These are phyloP conservation scores for Pyracantha coccinea DNA, from an alignment of 331 rosid species.

Conservation along the genomic window DNA sequence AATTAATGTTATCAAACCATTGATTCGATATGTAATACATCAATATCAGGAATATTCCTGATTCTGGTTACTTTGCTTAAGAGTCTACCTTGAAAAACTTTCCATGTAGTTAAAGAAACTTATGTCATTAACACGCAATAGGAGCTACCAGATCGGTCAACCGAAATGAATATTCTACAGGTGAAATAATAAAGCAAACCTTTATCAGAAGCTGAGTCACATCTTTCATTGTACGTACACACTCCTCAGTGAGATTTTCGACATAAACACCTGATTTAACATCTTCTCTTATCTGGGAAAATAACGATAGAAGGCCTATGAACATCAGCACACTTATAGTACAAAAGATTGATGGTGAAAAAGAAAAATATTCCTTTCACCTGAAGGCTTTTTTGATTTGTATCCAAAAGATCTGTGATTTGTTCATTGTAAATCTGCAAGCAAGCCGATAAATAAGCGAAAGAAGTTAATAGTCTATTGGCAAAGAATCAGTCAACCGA, in stretches of 20 bases:
- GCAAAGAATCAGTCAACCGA: neutral
- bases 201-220: conserved; percentile 69
- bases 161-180: neutral
- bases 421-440: conserved; percentile 97
- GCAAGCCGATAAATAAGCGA: conserved; percentile 10
- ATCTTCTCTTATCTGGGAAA: conserved; percentile 88
- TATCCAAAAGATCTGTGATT: conserved; percentile 90
- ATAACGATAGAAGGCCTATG: conserved; percentile 4
- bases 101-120: too few relatives aligned
- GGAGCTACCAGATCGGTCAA: neutral
- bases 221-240: conserved; percentile 61
- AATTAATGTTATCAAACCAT: too few relatives aligned
- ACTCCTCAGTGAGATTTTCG: conserved; percentile 88
- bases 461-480: conserved; percentile 8
- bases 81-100: neutral
- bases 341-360: conserved; percentile 7
- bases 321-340: conserved; percentile 7
- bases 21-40: too few relatives aligned
- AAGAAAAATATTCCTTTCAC: conserved; percentile 25
- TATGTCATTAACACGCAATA: too few relatives aligned
- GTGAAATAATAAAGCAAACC: conserved; percentile 35
- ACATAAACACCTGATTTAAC: conserved; percentile 98
- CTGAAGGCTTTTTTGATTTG: conserved; percentile 77
- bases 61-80: too few relatives aligned
- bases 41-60: too few relatives aligned